Evolutionary conservation across 2,329 filamentous ascomycete genomes (phyloP), one percentile per base, ranked within the genome.

Genomic region (Geoglossum cookeanum): DNA sequence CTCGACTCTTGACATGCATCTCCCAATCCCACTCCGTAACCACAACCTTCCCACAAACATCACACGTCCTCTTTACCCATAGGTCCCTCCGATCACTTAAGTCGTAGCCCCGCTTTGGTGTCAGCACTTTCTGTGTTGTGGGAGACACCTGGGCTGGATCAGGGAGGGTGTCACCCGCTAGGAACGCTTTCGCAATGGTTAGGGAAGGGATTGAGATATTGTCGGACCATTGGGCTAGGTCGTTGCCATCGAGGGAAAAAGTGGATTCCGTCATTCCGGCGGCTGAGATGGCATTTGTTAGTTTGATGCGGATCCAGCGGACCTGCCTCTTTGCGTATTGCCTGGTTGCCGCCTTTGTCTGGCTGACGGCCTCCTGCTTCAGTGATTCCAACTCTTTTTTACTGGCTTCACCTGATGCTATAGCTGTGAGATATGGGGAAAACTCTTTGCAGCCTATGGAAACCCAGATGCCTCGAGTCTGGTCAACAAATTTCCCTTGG

Each of bases 401-500:
- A 57, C 56, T 64, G 68, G 60, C 61, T 70, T 63, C 13, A 73
- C 59, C 57, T 32, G 54, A 48, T 32, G 60, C 17, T 3, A 70
- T 60, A 3, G 68, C 68, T 9, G 60, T 45, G 27, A 90, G 71
- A 64, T 89, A 95, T 0, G 79, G 75, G 58, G 85, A 78, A 65
- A 97, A 85, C 66, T 98, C 88, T 67, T 94, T 96, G 70, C 89
- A 96, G 0, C 92, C 92, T 60, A 98, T 98, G 0, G 90, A 92
- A 56, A 94, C 85, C 89, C 91, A 98, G 48, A 98, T 94, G 0
- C 92, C 94, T 56, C 83, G 81, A 1, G 79, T 85, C 61, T 80
- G 76, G 65, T 97, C 88, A 1, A 92, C 70, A 0, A 68, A 61
- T 1, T 74, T 68, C 0, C 80, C 83, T 1, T 71, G 64, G 0